These are phyloP conservation scores for Naganishia cerealis DNA, from an alignment of 1,284 basidiomycete genomes.

Conservation along the genomic window DNA sequence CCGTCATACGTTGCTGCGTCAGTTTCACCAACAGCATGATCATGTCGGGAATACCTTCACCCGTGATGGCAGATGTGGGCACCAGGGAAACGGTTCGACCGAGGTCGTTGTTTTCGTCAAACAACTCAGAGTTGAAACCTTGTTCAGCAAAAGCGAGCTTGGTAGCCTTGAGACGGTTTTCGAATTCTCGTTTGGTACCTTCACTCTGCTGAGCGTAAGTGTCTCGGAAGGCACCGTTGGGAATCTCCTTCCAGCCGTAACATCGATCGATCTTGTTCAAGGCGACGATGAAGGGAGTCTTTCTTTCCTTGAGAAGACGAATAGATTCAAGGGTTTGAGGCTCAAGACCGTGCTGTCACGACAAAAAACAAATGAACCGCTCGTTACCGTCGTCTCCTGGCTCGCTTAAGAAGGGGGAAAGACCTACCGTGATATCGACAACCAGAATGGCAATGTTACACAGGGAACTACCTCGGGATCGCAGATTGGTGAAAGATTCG, in stretches of 20 bases:
- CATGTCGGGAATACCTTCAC: conserved; percentile 99
- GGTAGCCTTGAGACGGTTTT: conserved; percentile 80
- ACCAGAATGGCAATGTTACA: conserved; percentile 99
- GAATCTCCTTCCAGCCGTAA: conserved; percentile 89
- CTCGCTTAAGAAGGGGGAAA: conserved; percentile 24
- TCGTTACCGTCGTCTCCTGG: conserved; percentile 11
- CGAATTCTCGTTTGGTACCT: conserved; percentile 86
- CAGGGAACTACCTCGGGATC: conserved; percentile 90
- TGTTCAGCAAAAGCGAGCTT: conserved; percentile 95
- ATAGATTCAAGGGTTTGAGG: conserved; percentile 96
- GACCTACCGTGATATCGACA: conserved; percentile 89
- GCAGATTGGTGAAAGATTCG: conserved; percentile 98
- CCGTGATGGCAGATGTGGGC: conserved; percentile 95
- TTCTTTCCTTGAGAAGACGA: conserved; percentile 84
- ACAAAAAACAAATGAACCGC: conserved; percentile 26
- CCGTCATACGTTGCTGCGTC: conserved; percentile 97
- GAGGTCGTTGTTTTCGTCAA: conserved; percentile 97
- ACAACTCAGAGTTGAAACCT: conserved; percentile 90
- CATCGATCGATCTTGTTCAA: conserved; percentile 99
- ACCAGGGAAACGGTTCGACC: conserved; percentile 93
- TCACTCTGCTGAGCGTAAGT: conserved; percentile 82
- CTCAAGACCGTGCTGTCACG: conserved; percentile 85
- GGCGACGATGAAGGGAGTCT: conserved; percentile 98
- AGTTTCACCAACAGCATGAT: conserved; percentile 96
- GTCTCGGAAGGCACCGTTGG: conserved; percentile 88